Percentiles rank a stretch among this genome's conserved stretches.
Conservation (phyloP, 345 rosid genomes). For the Nasturtium officinale region DNA sequence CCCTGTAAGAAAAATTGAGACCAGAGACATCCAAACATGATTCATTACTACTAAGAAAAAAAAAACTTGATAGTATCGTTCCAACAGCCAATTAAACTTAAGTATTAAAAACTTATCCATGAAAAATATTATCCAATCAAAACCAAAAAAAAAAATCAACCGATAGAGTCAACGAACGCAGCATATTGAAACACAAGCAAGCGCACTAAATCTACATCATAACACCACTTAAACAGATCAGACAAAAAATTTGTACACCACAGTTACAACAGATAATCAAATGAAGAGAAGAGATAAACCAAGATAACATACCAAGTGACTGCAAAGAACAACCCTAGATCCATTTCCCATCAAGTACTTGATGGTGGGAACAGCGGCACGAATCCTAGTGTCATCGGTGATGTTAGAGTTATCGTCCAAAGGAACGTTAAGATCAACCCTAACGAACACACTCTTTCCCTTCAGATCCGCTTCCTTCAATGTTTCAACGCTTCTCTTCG, state of each 20-base stretch:
- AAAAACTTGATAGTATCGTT: neutral
- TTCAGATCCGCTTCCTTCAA: conserved; percentile 76
- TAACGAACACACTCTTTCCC: conserved; percentile 92
- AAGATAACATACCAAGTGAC: conserved; percentile 71
- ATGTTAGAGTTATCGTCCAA: conserved; percentile 87
- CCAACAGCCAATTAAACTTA: neutral
- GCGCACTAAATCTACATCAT: neutral
- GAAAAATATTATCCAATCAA: neutral
- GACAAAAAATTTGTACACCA: neutral
- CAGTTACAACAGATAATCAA: neutral
- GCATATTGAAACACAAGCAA: neutral
- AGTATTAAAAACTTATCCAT: neutral
- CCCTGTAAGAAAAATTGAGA: conserved; percentile 58
- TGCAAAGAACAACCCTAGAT: conserved; percentile 93
- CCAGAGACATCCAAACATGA: conserved; percentile 18
- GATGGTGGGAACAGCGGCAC: conserved; percentile 97
- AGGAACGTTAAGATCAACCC: conserved; percentile 96
- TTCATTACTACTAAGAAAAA: neutral
- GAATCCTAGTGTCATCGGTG: conserved; percentile 91
- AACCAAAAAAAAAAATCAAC: neutral
- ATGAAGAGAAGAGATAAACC: neutral
- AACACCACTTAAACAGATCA: neutral
- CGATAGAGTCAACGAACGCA: too few species aligned
- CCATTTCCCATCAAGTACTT: conserved; percentile 86
- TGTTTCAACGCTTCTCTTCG: conserved; percentile 94